Evolutionary conservation across 306 rosid species (phyloP), one percentile per base, ranked within the genome.

Genomic region (Fragaria iinumae): DNA sequence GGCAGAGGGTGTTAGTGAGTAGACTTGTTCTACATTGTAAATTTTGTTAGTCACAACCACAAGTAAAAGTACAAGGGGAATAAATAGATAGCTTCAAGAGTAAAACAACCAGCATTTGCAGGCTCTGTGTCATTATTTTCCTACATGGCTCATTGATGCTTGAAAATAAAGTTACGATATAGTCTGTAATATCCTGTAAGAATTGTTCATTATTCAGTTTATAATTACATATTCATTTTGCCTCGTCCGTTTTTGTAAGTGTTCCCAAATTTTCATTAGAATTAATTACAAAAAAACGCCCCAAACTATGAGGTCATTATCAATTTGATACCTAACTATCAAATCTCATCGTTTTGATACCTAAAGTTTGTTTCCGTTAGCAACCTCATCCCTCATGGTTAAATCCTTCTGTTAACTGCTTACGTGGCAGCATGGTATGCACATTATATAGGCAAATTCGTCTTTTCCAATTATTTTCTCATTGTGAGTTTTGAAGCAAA

Each of bases 151-250:
- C 88, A n/a, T 81, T 67, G 5, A 20, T 77, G 69, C 76, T 73
- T 81, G 72, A 20, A 60, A 67, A 21, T 73, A 72, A 76, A 38
- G 29, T 21, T 12, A 21, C 6, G 25, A n/a, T 44, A 20, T 32
- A 66, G 38, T 81, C 78, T 48, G 79, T 84, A 86, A 80, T 84
- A 79, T 52, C 27, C 57, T 87, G 91, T 84, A 72, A 38, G 50
- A 82, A 78, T 39, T 52, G 69, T 79, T 76, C 44, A 53, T 79
- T 76, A 59, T 84, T 77, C 44, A n/a, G 36, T 12, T 43, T 47
- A 73, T 72, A 80, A 44, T 71, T 71, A 65, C 20, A 36, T 65
- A 34, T 48, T 82, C 79, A 13, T 71, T 27, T 27, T 13, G 36
- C 16, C 52, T 27, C 17, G 16, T 48, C 7, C 11, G 0, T 29